Percentiles rank a stretch among this genome's conserved stretches.
Conservation (phyloP, 2,329 filamentous ascomycete species). For the Rutstroemia sp. region DNA sequence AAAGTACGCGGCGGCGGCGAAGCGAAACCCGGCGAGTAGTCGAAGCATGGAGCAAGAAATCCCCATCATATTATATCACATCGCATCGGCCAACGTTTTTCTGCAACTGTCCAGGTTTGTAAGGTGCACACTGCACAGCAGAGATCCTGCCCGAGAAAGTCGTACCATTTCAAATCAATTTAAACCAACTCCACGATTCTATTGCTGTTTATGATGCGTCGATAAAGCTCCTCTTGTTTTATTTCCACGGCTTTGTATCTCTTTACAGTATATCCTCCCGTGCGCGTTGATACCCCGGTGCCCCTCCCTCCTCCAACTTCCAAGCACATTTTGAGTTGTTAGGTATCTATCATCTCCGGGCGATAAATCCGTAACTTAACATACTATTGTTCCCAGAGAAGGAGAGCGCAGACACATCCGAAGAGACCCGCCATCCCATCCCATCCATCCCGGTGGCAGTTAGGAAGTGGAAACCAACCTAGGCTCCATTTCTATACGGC, state of each 20-base stretch:
- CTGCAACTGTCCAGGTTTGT: neutral
- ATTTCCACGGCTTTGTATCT: neutral
- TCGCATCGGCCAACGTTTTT: neutral
- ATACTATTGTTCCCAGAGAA: neutral
- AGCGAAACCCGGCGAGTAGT: too few relatives aligned
- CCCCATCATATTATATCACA: neutral
- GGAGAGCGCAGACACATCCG: too few relatives aligned
- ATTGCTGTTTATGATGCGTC: neutral
- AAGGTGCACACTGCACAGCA: too few relatives aligned
- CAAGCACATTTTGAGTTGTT: neutral
- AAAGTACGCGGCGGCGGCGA: neutral
- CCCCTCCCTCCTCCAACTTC: neutral
- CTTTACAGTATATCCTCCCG: neutral
- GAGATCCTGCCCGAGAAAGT: too few relatives aligned
- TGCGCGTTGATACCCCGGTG: neutral
- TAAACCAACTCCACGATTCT: neutral
- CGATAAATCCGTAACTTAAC: neutral
- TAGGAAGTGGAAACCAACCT: neutral
- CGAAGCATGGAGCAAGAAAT: neutral
- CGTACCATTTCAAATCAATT: too few relatives aligned
- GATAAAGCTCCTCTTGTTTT: neutral
- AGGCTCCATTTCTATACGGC: neutral
- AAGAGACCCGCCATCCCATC: neutral
- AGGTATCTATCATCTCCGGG: neutral
- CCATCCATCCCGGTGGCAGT: too few relatives aligned